These are phyloP conservation scores for Lactifluus volemus DNA, from an alignment of 768 basidiomycete genomes.

Conservation along the genomic window DNA sequence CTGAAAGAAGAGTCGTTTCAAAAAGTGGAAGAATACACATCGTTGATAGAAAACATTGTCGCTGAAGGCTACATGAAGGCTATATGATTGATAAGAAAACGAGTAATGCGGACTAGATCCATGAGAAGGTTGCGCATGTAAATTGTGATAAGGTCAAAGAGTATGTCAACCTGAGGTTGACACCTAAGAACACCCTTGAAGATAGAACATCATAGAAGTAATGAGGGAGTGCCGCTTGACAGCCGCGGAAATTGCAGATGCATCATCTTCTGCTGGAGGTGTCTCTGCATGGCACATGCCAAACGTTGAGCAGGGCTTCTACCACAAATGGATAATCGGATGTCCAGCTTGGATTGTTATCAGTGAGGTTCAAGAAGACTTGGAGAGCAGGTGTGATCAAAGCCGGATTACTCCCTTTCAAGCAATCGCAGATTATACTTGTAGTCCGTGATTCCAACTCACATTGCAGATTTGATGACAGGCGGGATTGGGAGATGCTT, in stretches of 20 bases:
- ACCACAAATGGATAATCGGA: conserved; percentile 56
- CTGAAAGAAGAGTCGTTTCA: conserved; percentile 71
- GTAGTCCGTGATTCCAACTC: conserved; percentile 57
- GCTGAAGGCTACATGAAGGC: conserved; percentile 74
- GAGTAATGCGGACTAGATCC: conserved; percentile 68
- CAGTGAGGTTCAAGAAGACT: conserved; percentile 67
- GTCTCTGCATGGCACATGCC: conserved; percentile 55
- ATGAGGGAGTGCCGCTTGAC: conserved; percentile 57
- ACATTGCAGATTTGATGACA: conserved; percentile 67
- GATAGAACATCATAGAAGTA: conserved; percentile 61
- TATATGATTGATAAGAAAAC: conserved; percentile 81
- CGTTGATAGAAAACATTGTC: conserved; percentile 62
- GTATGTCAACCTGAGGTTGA: conserved; percentile 72
- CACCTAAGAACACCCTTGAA: conserved; percentile 66
- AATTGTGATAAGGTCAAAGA: conserved; percentile 80
- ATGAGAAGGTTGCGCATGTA: conserved; percentile 75
- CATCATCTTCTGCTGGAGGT: conserved; percentile 27
- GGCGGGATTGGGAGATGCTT: conserved; percentile 68
- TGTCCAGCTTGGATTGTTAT: conserved; percentile 63
- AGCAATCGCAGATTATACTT: conserved; percentile 41
- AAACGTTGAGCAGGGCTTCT: conserved; percentile 63
- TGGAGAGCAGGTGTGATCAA: conserved; percentile 65
- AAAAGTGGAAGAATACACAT: conserved; percentile 77
- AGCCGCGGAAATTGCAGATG: conserved; percentile 39
- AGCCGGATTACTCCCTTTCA: conserved; percentile 40